Conservation (phyloP, 768 basidiomycete species). For the Suillus placidus region DNA sequence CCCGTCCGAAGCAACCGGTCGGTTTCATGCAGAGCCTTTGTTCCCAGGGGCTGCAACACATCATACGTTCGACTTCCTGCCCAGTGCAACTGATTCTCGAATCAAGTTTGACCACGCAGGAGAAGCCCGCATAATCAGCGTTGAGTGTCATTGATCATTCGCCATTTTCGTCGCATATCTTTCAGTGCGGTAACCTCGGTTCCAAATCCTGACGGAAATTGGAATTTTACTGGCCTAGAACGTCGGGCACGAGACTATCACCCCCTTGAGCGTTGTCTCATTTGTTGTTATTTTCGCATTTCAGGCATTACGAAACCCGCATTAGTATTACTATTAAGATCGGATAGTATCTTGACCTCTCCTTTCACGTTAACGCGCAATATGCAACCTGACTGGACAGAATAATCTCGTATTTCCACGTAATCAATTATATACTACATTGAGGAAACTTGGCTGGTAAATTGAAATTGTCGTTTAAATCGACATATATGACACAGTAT, state of each 20-base stretch:
- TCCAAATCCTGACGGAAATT: background rate
- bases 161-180: background rate
- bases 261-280: background rate
- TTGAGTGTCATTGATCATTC: slow-evolving; percentile 42
- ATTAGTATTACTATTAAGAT: background rate
- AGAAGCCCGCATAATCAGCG: slow-evolving; percentile 51
- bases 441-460: background rate
- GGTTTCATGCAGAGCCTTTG: background rate
- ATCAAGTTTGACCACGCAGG: slow-evolving; percentile 34
- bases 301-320: background rate
- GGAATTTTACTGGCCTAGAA: background rate
- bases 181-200: background rate
- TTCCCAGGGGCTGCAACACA: background rate
- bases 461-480: no score
- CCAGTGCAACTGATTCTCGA: background rate
- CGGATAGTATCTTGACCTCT: no score
- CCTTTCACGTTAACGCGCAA: background rate
- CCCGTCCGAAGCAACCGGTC: background rate
- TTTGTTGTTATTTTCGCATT: background rate
- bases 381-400: background rate
- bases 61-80: background rate
- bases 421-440: background rate
- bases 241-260: background rate
- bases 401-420: background rate
- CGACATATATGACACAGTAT: no score